phyloP scores from a whole-genome alignment of 2,329 filamentous ascomycete genomes.

The Sporothrix humicola region DNA sequence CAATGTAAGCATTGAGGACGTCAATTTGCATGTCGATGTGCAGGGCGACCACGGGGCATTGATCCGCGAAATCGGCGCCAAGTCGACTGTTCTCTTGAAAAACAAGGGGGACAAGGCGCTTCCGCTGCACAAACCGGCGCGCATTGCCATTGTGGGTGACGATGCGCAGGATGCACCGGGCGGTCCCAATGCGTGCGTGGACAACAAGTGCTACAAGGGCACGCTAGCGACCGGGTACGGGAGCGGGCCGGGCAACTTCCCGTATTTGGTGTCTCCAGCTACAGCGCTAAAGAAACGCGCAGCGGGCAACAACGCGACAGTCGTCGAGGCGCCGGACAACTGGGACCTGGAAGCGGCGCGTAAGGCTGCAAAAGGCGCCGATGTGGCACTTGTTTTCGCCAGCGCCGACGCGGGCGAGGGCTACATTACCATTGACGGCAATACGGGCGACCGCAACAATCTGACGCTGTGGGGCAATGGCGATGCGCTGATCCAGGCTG shows the following conservation, averaged over 20 bases:
- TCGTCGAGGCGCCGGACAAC: conserved; percentile 53
- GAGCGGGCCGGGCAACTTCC: conserved; percentile 81
- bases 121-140: conserved; percentile 54
- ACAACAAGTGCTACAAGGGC: conserved; percentile 77
- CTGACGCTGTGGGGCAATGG: conserved; percentile 76
- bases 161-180: conserved; percentile 65
- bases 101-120: conserved; percentile 54
- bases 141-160: conserved; percentile 73
- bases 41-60: conserved; percentile 57
- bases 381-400: conserved; percentile 82
- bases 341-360: conserved; percentile 58
- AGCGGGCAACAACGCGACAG: conserved; percentile 64
- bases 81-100: conserved; percentile 63
- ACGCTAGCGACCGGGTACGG: conserved; percentile 87
- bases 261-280: conserved; percentile 76
- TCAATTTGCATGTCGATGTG: conserved; percentile 71
- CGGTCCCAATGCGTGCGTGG: conserved; percentile 76
- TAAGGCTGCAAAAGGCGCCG: conserved; percentile 60
- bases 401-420: conserved; percentile 85
- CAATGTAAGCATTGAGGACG: conserved; percentile 54
- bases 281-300: conserved; percentile 58
- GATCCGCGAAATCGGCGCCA: conserved; percentile 59
- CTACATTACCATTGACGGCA: conserved; percentile 60
- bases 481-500: conserved; percentile 71
- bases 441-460: conserved; percentile 79